These are phyloP conservation scores for Raphanus hybrid DNA, from an alignment of 441 rosid species.

Conservation along the genomic window DNA sequence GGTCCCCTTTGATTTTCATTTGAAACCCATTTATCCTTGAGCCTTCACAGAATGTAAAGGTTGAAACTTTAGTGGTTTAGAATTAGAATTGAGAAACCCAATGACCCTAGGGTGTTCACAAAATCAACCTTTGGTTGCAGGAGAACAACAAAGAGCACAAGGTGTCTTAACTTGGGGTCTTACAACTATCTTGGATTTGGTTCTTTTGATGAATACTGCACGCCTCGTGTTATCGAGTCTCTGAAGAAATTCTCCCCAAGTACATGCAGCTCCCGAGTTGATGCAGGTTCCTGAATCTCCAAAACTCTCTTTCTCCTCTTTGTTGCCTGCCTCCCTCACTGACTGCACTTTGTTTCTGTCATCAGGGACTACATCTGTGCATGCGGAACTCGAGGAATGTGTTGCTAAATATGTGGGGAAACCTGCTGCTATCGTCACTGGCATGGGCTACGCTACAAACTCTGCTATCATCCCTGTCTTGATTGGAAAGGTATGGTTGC, in stretches of 20 bases:
- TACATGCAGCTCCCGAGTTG: constrained; percentile 16
- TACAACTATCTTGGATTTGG: constrained; percentile 13
- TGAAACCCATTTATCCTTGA: background rate
- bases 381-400: constrained; percentile 11
- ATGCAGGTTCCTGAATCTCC: background rate
- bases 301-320: background rate
- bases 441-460: constrained; percentile 7
- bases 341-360: background rate
- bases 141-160: constrained; percentile 11
- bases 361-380: constrained; percentile 9
- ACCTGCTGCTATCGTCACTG: constrained; percentile 11
- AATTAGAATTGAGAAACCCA: background rate
- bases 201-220: constrained; percentile 1
- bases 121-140: background rate
- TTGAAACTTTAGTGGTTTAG: background rate
- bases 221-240: constrained; percentile 7
- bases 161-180: constrained; percentile 6
- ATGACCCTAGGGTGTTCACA: background rate
- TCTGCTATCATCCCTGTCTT: constrained; percentile 8
- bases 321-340: background rate
- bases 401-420: constrained; percentile 8
- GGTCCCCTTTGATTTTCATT: background rate
- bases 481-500: background rate
- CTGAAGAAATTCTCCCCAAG: constrained; percentile 3
- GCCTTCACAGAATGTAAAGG: background rate